Percentiles rank a stretch among this genome's conserved stretches.
These are phyloP conservation scores for Triticum timopheevii DNA, from an alignment of 176 grass and related monocot species.

Conservation along the genomic window DNA sequence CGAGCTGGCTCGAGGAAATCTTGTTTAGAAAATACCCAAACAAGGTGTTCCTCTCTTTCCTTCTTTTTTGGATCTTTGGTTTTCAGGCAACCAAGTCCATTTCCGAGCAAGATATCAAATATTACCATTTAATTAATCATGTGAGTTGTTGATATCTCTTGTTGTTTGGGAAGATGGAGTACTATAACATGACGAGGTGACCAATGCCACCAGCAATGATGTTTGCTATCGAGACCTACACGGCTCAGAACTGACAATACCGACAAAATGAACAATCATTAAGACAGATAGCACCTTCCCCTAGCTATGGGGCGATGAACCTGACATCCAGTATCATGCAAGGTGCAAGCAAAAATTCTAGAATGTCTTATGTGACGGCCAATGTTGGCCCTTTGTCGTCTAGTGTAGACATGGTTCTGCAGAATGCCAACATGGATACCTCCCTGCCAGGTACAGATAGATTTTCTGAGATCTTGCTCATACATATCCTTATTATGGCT, in stretches of 20 bases:
- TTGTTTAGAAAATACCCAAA: conserved; percentile 53
- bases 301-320: conserved; percentile 65
- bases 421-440: conserved; percentile 48
- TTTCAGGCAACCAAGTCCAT: conserved; percentile 12
- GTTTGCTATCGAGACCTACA: conserved; percentile 43
- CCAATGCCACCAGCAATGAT: too few species aligned
- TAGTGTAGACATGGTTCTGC: conserved; percentile 48
- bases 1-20: conserved; percentile 31
- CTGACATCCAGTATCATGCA: conserved; percentile 75
- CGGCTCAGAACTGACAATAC: conserved; percentile 28
- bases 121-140: conserved; percentile 23
- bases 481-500: background rate
- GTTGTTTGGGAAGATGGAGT: conserved; percentile 64
- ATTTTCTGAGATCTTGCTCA: conserved; percentile 5
- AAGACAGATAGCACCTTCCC: conserved; percentile 56
- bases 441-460: conserved; percentile 35
- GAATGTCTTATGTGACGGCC: conserved; percentile 47
- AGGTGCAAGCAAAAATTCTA: conserved; percentile 43
- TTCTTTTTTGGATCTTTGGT: background rate
- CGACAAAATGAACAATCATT: conserved; percentile 43
- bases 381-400: conserved; percentile 35
- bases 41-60: conserved; percentile 41
- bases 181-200: conserved; percentile 36
- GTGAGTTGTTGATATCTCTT: background rate
- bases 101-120: background rate